Conservation (phyloP, 2,329 filamentous ascomycete genomes). For the Colletotrichum simmondsii region DNA sequence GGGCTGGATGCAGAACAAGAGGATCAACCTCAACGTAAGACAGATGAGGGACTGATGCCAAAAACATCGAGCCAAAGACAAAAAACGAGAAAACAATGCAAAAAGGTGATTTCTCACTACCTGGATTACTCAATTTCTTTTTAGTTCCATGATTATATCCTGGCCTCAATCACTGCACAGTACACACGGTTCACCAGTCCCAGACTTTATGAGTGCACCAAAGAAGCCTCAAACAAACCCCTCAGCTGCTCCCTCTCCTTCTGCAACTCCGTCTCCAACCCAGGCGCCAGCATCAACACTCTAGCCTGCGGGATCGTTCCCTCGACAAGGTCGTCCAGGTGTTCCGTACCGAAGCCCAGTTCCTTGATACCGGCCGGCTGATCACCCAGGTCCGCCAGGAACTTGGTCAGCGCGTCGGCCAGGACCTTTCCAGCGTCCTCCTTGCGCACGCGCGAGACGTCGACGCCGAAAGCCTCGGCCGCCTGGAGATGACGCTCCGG, state of each 20-base stretch:
- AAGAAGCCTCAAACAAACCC: conserved; percentile 72
- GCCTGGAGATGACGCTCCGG: conserved; percentile 91
- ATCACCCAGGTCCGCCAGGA: conserved; percentile 85
- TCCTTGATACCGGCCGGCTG: conserved; percentile 88
- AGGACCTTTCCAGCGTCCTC: conserved; percentile 92
- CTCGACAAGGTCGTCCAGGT: conserved; percentile 88
- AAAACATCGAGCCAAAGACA: background rate
- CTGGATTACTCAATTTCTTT: background rate
- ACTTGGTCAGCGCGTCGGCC: conserved; percentile 82
- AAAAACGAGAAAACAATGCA: background rate
- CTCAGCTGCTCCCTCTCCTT: conserved; percentile 79
- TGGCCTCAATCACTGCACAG: no score
- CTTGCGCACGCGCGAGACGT: conserved; percentile 86
- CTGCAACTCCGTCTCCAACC: conserved; percentile 75
- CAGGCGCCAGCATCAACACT: conserved; percentile 92
- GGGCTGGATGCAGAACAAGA: conserved; percentile 89
- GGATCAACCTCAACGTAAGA: conserved; percentile 91
- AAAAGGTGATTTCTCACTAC: background rate
- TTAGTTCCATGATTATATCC: background rate
- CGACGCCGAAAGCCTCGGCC: conserved; percentile 90
- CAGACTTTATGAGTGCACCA: conserved; percentile 46
- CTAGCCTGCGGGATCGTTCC: conserved; percentile 93
- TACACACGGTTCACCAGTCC: background rate
- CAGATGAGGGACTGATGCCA: conserved; percentile 75
- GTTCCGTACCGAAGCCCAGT: conserved; percentile 79